Evolutionary conservation across 768 basidiomycete genomes (phyloP), one percentile per base, ranked within the genome.

Genomic region (Infundibulicybe gibba): DNA sequence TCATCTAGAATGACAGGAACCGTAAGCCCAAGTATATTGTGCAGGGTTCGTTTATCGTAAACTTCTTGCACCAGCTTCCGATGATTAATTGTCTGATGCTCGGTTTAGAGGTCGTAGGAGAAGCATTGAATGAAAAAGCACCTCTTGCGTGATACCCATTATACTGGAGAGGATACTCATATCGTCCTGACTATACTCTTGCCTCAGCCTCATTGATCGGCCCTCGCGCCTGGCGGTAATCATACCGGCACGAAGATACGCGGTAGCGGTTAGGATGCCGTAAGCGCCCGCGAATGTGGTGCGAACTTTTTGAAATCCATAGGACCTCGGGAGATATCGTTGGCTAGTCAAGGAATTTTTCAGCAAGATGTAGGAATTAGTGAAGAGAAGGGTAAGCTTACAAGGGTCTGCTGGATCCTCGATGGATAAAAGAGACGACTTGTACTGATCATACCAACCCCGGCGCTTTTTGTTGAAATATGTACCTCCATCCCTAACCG

Each of bases 251-350:
- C 79, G 76, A 51, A 79, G 52, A 56, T 81, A 90, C 31, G 90
- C 76, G 1, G 84, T 78, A 0, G 87, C 76, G n/a, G 85, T 84
- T 60, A 99, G 72, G 35, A 90, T 88, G 20, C 72, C 75, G 61
- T 77, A 74, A 13, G 88, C 95, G 2, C 94, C 94, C 0, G 87
- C 85, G 50, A 98, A 76, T 2, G 91, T 87, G 42, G 81, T 79
- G 17, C 84, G 83, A 33, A 98, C 93, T 58, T 84, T 85, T 20
- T 76, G 69, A 52, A 97, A 90, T 31, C 81, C 84, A 65, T 81
- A 94, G 0, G 94, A 93, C 93, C 91, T 43, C 77, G 81, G 0
- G 94, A 92, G 20, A 98, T 91, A 65, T 98, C 94, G 61, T 98
- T 97, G 16, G 83, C 94, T 97, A 58, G 2, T 37, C 48, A 45